Base-by-base conservation (phyloP, 2,329 filamentous ascomycete species). In the Cadophora sp. region DNA sequence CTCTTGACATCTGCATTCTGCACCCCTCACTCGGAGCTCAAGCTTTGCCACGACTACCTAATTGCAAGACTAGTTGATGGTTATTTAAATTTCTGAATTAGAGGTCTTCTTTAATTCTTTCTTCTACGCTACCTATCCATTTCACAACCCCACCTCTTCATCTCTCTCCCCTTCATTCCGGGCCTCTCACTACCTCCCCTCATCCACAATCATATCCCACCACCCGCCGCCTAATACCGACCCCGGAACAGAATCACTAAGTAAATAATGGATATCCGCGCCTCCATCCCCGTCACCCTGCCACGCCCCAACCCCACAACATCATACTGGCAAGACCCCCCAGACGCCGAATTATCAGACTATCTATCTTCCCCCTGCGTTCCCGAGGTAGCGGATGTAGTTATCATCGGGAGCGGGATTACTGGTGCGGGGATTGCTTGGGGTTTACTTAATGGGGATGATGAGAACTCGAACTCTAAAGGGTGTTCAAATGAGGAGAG, bases 271-370 rank as follows among this genome's bases (percentile, higher is more conserved):
- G 72, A 74, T 13, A 51, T 55, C 43, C 67, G 72, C 30, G 66
- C 72, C 14, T 43, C 63, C 1, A 45, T 74, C 14, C 71, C 68
- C 14, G 73, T 74, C 22, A 70, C 73, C n/a, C 73, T 78, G 20
- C 78, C 78, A 9, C 64, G 69, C 18, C 45, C 73, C 0, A 74
- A 77, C 53, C 76, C 77, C 1, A 78, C 75, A 3, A 71, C 39
- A 3, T 72, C 75, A 11, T 79, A 80, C 69, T 80, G 78, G 78
- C 78, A 78, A 58, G 64, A 74, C 55, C 73, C 73, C 4, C 76
- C 77, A 0, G 76, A 79, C 61, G 62, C 68, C 3, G 24, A 68
- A 51, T 68, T 77, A 20, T 73, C 77, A 61, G 70, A 79, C 47
- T 75, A 74, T 41, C 69, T 72, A n/a, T 76, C 68, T 50, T 73